Evolutionary conservation across 164 flowering plant species (phyloP).

Genomic region (Malania oleifera): DNA sequence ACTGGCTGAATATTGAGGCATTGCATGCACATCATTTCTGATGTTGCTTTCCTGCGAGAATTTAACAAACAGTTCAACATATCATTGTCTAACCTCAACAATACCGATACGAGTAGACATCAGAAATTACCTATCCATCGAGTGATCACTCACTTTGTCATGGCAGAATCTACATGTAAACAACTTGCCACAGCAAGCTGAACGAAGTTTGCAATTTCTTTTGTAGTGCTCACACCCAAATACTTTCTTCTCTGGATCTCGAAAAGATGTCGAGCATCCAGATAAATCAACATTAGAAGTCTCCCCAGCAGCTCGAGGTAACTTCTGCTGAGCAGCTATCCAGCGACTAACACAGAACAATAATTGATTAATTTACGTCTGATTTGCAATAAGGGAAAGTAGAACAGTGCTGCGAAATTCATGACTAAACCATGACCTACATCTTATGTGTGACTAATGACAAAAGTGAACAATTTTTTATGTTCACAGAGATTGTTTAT

Average conservation of each 20-base stretch:
- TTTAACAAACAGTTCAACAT: too few species aligned
- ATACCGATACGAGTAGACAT: neutral
- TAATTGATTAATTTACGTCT: too few species aligned
- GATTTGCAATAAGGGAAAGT: too few species aligned
- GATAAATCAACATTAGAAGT: slow-evolving; percentile 36
- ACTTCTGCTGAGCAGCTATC: slow-evolving; percentile 95
- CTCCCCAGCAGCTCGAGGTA: slow-evolving; percentile 47
- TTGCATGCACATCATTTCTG: slow-evolving; percentile 96
- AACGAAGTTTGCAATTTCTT: slow-evolving; percentile 87
- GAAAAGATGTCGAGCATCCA: slow-evolving; percentile 71
- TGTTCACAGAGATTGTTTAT: too few species aligned
- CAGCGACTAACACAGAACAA: slow-evolving; percentile 84
- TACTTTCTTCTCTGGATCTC: slow-evolving; percentile 60
- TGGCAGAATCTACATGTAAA: slow-evolving; percentile 90
- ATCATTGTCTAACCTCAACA: too few species aligned
- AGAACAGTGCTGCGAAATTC: too few species aligned
- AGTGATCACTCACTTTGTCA: slow-evolving; percentile 88
- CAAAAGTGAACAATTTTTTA: too few species aligned
- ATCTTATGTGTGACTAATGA: too few species aligned
- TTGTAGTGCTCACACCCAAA: slow-evolving; percentile 97
- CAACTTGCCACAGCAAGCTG: slow-evolving; percentile 87
- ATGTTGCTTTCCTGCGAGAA: slow-evolving; percentile 68
- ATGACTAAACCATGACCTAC: too few species aligned
- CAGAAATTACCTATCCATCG: slow-evolving; percentile 80
- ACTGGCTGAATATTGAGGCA: slow-evolving; percentile 82